phyloP scores from a whole-genome alignment of 768 basidiomycete genomes.

The Pleurotus citrinopileatus region DNA sequence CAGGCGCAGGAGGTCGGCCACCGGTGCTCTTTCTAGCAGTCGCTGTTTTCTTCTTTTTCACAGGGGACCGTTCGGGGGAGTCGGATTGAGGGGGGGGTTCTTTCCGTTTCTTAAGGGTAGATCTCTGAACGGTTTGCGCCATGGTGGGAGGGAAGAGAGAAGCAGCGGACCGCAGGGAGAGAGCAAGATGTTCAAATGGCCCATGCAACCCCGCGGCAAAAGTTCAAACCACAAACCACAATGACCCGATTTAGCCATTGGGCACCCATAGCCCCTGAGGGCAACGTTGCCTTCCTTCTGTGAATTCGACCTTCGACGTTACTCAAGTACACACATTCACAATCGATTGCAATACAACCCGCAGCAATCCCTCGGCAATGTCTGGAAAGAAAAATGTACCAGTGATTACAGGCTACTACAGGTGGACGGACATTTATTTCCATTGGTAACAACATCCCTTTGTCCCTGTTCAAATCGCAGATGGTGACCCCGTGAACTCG shows the following conservation, averaged over 20 bases:
- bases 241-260: conserved; percentile 1
- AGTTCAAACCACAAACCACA: neutral
- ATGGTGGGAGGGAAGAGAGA: conserved; percentile 31
- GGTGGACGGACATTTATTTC: conserved; percentile 84
- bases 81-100: conserved; percentile 39
- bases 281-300: neutral
- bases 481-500: neutral
- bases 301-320: too few relatives aligned
- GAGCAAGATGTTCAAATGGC: neutral
- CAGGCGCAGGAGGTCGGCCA: conserved; percentile 44
- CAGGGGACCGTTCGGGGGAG: conserved; percentile 39
- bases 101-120: conserved; percentile 49
- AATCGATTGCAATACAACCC: too few relatives aligned
- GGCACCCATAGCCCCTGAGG: neutral
- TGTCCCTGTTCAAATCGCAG: neutral
- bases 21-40: conserved; percentile 90
- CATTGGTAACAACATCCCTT: conserved; percentile 60
- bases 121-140: conserved; percentile 69
- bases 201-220: conserved; percentile 2
- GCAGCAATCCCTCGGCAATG: too few relatives aligned
- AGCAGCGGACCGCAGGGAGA: conserved; percentile 7
- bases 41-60: conserved; percentile 47
- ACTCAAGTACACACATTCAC: too few relatives aligned
- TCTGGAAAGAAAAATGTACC: conserved; percentile 23
- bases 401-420: conserved; percentile 69